phyloP scores from a whole-genome alignment of 371 early-diverging fungal genomes.

The Haplosporangium sp. region DNA sequence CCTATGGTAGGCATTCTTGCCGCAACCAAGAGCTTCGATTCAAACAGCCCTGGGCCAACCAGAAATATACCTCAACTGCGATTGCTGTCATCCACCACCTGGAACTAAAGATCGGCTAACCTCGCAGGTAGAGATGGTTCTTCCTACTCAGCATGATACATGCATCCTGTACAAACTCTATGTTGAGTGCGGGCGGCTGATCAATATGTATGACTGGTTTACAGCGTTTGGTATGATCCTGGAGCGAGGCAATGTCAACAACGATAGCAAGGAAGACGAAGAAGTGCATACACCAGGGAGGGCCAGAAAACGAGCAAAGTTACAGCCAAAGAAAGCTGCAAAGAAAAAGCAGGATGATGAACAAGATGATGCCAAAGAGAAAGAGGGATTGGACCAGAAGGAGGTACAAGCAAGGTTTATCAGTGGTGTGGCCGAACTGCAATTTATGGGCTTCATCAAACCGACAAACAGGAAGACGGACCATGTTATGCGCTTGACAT shows the following conservation, averaged over 20 bases:
- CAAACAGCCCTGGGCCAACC: slow-evolving; percentile 87
- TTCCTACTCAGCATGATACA: slow-evolving; percentile 81
- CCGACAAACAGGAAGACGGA: slow-evolving; percentile 91
- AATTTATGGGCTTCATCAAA: slow-evolving; percentile 90
- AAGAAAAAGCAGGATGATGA: slow-evolving; percentile 19
- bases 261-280: slow-evolving; percentile 7
- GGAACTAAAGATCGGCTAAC: slow-evolving; percentile 32
- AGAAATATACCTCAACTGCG: slow-evolving; percentile 79
- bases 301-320: slow-evolving; percentile 23
- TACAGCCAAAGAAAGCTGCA: slow-evolving; percentile 21
- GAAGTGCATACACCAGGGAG: slow-evolving; percentile 4
- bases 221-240: slow-evolving; percentile 81
- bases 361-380: background rate
- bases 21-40: slow-evolving; percentile 85
- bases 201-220: slow-evolving; percentile 95
- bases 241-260: slow-evolving; percentile 54
- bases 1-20: slow-evolving; percentile 73
- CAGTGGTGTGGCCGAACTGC: slow-evolving; percentile 84
- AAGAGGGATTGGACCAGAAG: slow-evolving; percentile 30
- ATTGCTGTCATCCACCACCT: slow-evolving; percentile 67
- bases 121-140: slow-evolving; percentile 58
- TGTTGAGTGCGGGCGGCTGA: slow-evolving; percentile 91
- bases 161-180: slow-evolving; percentile 89
- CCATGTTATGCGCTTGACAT: slow-evolving; percentile 89
- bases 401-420: slow-evolving; percentile 82